phyloP scores from a whole-genome alignment of 2,329 filamentous ascomycete species.

The Paraconiothyrium brasiliense region DNA sequence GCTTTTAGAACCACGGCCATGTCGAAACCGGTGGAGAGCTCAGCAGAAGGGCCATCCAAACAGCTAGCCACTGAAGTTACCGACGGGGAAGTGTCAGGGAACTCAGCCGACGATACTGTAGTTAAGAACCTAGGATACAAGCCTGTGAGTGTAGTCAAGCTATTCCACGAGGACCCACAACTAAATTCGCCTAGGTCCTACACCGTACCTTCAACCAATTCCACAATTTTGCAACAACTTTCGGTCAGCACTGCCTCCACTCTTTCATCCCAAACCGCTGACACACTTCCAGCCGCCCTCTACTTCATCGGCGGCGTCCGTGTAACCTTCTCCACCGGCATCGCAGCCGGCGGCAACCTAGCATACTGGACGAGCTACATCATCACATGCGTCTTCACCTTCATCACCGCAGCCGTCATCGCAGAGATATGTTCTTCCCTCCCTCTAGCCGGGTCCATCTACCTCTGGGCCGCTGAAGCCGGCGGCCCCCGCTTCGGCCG shows the following conservation, averaged over 20 bases:
- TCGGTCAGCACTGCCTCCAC: background rate
- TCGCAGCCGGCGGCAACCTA: background rate
- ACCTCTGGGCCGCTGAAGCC: background rate
- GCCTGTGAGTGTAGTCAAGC: background rate
- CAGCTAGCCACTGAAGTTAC: background rate
- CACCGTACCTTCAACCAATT: background rate
- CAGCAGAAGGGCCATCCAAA: background rate
- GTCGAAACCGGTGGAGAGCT: background rate
- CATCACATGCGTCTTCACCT: background rate
- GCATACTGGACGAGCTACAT: background rate
- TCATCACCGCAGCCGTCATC: background rate
- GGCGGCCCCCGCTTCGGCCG: background rate
- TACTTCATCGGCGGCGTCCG: background rate
- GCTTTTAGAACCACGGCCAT: background rate
- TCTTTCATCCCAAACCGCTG: background rate
- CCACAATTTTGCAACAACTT: conserved; percentile 1
- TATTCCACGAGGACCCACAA: no score
- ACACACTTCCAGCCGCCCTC: background rate
- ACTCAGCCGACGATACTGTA: background rate
- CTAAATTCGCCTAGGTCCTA: background rate
- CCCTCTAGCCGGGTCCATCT: background rate
- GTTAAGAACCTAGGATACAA: background rate
- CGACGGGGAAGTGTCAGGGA: background rate
- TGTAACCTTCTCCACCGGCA: background rate
- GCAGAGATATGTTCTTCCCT: background rate